Evolutionary conservation across 2,329 filamentous ascomycete genomes (phyloP).

Genomic region (Sclerotiophoma versabilis): DNA sequence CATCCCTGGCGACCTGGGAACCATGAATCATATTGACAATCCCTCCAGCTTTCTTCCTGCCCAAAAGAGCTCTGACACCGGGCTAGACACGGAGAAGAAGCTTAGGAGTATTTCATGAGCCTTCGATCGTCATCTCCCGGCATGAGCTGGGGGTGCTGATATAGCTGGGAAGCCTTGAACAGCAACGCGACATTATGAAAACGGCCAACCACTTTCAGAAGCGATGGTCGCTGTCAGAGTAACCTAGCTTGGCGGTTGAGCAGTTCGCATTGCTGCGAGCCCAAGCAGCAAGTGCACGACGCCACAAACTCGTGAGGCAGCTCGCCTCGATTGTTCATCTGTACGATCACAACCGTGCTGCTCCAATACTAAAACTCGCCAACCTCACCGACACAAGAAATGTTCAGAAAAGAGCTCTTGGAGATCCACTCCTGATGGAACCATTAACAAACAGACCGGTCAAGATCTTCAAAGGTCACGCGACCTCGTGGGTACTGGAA

Average conservation of each 20-base stretch:
- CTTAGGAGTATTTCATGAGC: constrained; percentile 23
- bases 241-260: not conserved
- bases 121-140: constrained; percentile 7
- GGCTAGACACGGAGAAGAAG: constrained; percentile 23
- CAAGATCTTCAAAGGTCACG: constrained; percentile 3
- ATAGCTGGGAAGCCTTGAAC: constrained; percentile 7
- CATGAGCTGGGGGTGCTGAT: not conserved
- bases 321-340: not conserved
- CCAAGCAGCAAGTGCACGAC: not conserved
- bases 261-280: not conserved
- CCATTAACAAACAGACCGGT: constrained; percentile 1
- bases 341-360: not conserved
- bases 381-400: constrained; percentile 1
- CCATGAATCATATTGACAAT: constrained; percentile 21
- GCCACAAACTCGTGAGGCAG: not conserved
- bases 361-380: not conserved
- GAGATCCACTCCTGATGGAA: not conserved
- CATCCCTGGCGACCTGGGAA: constrained; percentile 20
- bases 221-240: not conserved
- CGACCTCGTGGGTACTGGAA: constrained; percentile 3
- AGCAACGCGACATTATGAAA: constrained; percentile 1
- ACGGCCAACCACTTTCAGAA: not conserved
- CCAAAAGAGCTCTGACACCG: constrained; percentile 18
- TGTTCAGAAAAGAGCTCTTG: not conserved
- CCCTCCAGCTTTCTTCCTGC: constrained; percentile 17